Evolutionary conservation across 768 basidiomycete genomes (phyloP).

Genomic region (Pleurotus sapidus): DNA sequence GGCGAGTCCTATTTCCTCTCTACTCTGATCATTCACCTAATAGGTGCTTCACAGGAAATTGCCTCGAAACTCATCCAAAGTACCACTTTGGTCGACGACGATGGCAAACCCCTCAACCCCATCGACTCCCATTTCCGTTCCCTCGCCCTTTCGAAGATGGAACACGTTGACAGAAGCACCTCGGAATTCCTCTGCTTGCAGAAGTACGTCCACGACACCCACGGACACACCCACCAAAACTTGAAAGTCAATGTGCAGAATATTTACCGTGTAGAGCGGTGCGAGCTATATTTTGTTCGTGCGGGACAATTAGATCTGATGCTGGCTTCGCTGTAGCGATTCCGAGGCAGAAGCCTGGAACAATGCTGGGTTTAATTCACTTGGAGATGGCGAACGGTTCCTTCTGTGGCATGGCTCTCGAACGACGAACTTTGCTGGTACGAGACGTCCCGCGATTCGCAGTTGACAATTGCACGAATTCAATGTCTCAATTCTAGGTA

Average conservation of each 20-base stretch:
- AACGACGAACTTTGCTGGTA: constrained; percentile 61
- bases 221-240: constrained; percentile 51
- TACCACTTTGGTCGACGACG: constrained; percentile 31
- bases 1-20: constrained; percentile 25
- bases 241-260: constrained; percentile 39
- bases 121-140: constrained; percentile 54
- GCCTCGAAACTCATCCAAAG: constrained; percentile 53
- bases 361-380: constrained; percentile 40
- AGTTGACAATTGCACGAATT: background rate
- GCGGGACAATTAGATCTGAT: too few species aligned
- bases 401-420: constrained; percentile 65
- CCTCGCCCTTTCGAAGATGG: constrained; percentile 49
- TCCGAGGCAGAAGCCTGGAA: constrained; percentile 34
- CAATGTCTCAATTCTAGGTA: constrained; percentile 29
- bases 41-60: constrained; percentile 38
- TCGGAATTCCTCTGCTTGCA: constrained; percentile 47
- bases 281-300: background rate
- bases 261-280: constrained; percentile 58
- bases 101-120: constrained; percentile 51
- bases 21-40: background rate
- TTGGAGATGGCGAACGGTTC: constrained; percentile 47
- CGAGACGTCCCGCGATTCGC: background rate
- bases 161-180: constrained; percentile 35
- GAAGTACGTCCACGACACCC: constrained; percentile 50
- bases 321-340: constrained; percentile 12